Conservation (phyloP, 345 rosid species). For the Euphorbia peplus region DNA sequence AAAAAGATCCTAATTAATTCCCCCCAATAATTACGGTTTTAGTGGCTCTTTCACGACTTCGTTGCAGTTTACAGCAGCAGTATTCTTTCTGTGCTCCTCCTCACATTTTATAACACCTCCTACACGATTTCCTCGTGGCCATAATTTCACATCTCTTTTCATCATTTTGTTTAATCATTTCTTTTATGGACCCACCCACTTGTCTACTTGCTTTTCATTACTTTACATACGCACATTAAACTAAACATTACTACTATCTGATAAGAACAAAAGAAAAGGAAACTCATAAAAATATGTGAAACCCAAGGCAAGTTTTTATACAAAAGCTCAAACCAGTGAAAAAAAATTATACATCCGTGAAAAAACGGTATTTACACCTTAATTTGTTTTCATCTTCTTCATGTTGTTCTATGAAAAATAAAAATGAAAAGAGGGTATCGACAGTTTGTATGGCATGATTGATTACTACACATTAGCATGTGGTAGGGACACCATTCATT, state of each 20-base stretch:
- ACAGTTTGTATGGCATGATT: constrained; percentile 10
- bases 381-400: not conserved
- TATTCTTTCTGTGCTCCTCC: not conserved
- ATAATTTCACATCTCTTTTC: too few relatives aligned
- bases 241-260: not conserved
- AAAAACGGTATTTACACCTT: constrained; percentile 13
- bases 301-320: not conserved
- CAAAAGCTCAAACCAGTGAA: constrained; percentile 10
- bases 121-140: constrained; percentile 15
- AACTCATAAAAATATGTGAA: not conserved
- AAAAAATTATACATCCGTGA: not conserved
- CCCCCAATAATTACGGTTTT: not conserved
- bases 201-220: not conserved
- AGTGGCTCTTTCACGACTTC: not conserved
- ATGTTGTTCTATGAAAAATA: not conserved
- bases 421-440: not conserved
- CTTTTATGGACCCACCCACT: not conserved
- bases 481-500: constrained; percentile 21
- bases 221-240: not conserved
- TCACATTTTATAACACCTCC: not conserved
- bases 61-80: not conserved
- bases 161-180: constrained; percentile 2
- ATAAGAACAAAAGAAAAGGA: not conserved
- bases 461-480: constrained; percentile 26
- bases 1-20: not conserved